These are phyloP conservation scores for Umbellularia californica DNA, from an alignment of 164 flowering plant genomes.

Conservation along the genomic window DNA sequence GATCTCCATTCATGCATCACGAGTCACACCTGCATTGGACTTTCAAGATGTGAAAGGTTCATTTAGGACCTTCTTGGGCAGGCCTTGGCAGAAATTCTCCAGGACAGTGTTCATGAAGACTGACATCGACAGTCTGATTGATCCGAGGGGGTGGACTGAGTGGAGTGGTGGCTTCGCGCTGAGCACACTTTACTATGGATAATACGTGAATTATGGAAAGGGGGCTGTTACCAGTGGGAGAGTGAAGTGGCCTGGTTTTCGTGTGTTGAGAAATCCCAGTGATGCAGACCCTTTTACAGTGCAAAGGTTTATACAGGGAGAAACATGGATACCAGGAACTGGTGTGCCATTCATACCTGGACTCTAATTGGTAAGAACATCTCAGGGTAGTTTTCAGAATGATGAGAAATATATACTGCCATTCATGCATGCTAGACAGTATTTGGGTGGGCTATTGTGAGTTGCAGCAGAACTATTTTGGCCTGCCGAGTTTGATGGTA, in stretches of 20 bases:
- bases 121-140: conserved; percentile 46
- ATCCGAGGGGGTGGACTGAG: conserved; percentile 54
- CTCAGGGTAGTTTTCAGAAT: neutral
- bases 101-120: conserved; percentile 49
- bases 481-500: too few species aligned
- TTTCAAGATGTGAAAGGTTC: conserved; percentile 18
- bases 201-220: conserved; percentile 49
- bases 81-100: conserved; percentile 65
- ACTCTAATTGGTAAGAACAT: conserved; percentile 14
- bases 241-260: conserved; percentile 70
- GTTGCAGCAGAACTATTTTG: neutral
- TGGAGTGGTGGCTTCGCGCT: conserved; percentile 49
- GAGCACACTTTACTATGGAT: conserved; percentile 47
- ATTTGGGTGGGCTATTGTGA: neutral
- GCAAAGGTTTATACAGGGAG: conserved; percentile 43
- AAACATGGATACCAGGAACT: conserved; percentile 48
- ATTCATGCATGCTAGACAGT: neutral
- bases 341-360: conserved; percentile 48
- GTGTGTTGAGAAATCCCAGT: conserved; percentile 26
- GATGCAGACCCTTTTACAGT: conserved; percentile 42
- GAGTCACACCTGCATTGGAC: conserved; percentile 36
- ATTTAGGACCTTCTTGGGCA: conserved; percentile 41
- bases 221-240: conserved; percentile 38
- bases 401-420: neutral
- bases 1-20: conserved; percentile 39